Evolutionary conservation across 345 rosid species (phyloP).

Genomic region (Citrus trifoliata): DNA sequence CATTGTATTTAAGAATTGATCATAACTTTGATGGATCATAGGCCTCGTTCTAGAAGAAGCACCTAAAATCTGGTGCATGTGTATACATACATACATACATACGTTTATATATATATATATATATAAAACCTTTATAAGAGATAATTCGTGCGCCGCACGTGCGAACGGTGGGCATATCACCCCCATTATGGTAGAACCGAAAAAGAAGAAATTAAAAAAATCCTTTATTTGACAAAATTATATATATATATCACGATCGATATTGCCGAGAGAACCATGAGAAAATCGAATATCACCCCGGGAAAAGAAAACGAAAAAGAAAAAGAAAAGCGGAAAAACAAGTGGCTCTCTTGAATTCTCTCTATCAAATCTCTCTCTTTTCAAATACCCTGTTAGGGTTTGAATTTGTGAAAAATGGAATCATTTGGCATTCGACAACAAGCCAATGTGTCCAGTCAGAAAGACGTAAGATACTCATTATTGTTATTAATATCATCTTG

Average conservation of each 20-base stretch:
- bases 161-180: constrained; percentile 1
- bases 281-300: background rate
- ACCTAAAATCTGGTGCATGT: background rate
- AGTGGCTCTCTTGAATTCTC: background rate
- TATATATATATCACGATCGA: background rate
- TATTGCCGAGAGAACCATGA: no score
- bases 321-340: background rate
- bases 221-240: background rate
- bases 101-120: no score
- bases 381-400: background rate
- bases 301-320: constrained; percentile 9
- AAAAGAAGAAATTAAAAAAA: background rate
- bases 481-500: background rate
- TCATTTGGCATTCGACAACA: constrained; percentile 16
- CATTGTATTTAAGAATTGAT: background rate
- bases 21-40: background rate
- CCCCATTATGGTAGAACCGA: background rate
- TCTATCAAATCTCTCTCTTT: background rate
- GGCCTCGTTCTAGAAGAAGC: background rate
- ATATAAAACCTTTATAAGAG: background rate
- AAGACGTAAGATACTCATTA: background rate
- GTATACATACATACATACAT: no score
- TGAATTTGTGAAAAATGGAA: constrained; percentile 20
- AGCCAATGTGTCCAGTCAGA: constrained; percentile 3
- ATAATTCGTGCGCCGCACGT: constrained; percentile 7